These are phyloP conservation scores for Moesziomyces sp. DNA, from an alignment of 1,284 basidiomycete species.

Conservation along the genomic window DNA sequence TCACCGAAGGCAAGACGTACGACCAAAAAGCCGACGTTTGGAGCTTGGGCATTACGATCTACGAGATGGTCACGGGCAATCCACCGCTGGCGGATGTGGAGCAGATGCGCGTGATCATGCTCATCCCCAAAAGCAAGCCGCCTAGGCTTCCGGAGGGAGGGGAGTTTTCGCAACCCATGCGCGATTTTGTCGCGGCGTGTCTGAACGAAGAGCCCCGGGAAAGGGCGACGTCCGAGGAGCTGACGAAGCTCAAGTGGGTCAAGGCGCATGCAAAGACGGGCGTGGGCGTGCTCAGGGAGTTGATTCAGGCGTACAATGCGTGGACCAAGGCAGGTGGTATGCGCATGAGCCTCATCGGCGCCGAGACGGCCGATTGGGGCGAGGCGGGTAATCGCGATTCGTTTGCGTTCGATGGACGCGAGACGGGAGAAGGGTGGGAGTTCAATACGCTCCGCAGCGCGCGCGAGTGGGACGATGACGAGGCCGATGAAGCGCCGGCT, in stretches of 20 bases:
- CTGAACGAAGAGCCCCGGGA: conserved; percentile 83
- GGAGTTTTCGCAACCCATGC: conserved; percentile 80
- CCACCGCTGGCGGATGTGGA: conserved; percentile 69
- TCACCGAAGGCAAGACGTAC: conserved; percentile 68
- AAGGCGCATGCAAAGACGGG: conserved; percentile 79
- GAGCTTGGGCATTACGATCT: conserved; percentile 55
- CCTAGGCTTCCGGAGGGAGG: conserved; percentile 82
- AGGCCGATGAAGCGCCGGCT: conserved; percentile 11
- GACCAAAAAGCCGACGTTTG: conserved; percentile 59
- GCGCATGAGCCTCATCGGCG: conserved; percentile 76
- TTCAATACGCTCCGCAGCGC: conserved; percentile 43
- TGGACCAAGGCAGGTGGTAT: conserved; percentile 85
- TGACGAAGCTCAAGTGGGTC: conserved; percentile 92
- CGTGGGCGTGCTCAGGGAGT: conserved; percentile 77
- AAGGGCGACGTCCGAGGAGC: conserved; percentile 88
- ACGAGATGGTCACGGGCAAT: conserved; percentile 56
- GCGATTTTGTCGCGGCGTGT: conserved; percentile 87
- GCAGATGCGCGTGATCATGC: conserved; percentile 86
- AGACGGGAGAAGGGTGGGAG: conserved; percentile 56
- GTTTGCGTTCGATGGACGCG: conserved; percentile 53
- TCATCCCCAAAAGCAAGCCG: conserved; percentile 88
- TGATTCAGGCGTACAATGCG: conserved; percentile 79
- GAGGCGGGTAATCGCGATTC: conserved; percentile 53
- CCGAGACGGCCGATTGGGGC: conserved; percentile 49
- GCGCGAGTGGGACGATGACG: conserved; percentile 37